Evolutionary conservation across 1,139 yeast species (phyloP), one percentile per base, ranked within the genome.

Genomic region (Wickerhamomyces sp.): DNA sequence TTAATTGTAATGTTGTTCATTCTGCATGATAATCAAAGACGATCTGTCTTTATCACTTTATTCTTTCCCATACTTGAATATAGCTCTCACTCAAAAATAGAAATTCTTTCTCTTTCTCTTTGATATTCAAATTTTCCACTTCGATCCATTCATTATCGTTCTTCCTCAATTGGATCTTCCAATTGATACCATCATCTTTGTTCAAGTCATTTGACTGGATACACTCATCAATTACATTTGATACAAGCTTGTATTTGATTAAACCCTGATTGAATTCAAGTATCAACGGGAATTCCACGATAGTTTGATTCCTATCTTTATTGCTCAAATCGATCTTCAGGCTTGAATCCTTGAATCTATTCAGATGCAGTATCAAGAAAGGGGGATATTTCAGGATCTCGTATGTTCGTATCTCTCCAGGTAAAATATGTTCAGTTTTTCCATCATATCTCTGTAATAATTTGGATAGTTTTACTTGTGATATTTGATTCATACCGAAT

Each of bases 31-130:
- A 18, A 18, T 18, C 31, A 29, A 10, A 29, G 13, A 29, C 11
- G 7, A 29, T 18, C 7, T n/a, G 34, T 29, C 23, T 32, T n/a
- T 23, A 27, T 44, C 35, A 54, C 37, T 43, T 46, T 2, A 51
- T 36, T 44, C 66, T 61, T 54, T 78, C 76, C 94, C 94, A 85
- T 15, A 85, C 65, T 61, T 84, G 91, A 37, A 87, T 65, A 61
- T 78, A 80, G 40, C 79, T 75, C 52, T 84, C 88, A 39, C 75
- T 73, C 35, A 86, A 61, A 55, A 84, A 82, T 44, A 87, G 57
- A 43, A 85, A 66, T 52, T 84, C 90, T 41, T 71, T 68, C 38
- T 81, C 80, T 36, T 76, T 72, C 14, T 61, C 61, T 36, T 66
- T 69, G 1, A 79, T 73, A 13, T 65, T 61, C 41, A 78, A 64